Evolutionary conservation across 1,139 yeast species (phyloP), one percentile per base, ranked within the genome.

Genomic region (Meyerozyma sp.): DNA sequence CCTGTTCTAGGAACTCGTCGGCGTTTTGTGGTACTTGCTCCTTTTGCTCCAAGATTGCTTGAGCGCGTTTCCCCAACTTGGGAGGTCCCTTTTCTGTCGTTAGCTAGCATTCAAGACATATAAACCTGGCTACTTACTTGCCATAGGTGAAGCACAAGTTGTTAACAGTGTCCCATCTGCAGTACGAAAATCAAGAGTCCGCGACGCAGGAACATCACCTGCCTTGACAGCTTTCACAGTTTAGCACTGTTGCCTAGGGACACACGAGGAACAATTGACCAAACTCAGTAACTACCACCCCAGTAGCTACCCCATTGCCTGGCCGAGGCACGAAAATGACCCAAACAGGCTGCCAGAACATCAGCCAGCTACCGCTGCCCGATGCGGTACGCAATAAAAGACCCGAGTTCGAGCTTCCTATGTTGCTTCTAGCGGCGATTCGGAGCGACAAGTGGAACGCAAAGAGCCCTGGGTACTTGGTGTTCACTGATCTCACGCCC

Each of bases 1-100:
- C 83, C 44, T 63, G 62, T 36, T 73, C 77, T n/a, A 75, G 61
- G 34, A 51, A 67, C n/a, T 74, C 81, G 23, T 73, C 78, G 1
- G 68, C 64, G 0, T 75, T 68, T 8, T 58, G 50, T 3, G 74
- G 75, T 10, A 50, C 52, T 4, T 49, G 40, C 9, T 51, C 43
- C 25, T 46, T 44, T 29, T 52, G 25, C 25, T 18, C 37, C 42
- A 48, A 43, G n/a, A 45, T 40, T 4, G 53, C 50, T 30, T 46
- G 50, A 4, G 54, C 51, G 41, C 54, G 48, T 44, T 58, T 55
- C 26, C 62, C 53, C 36, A 56, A 45, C 44, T 58, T 58, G 26
- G 26, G 37, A 3, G 62, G 62, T 25, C 49, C 49, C 44, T 51
- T 56, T 28, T 39, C 44, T 43, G 20, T 13, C 4, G 25, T 34